Base-by-base conservation (phyloP, 805 yeast species). In the Phaffomyces antillensis region DNA sequence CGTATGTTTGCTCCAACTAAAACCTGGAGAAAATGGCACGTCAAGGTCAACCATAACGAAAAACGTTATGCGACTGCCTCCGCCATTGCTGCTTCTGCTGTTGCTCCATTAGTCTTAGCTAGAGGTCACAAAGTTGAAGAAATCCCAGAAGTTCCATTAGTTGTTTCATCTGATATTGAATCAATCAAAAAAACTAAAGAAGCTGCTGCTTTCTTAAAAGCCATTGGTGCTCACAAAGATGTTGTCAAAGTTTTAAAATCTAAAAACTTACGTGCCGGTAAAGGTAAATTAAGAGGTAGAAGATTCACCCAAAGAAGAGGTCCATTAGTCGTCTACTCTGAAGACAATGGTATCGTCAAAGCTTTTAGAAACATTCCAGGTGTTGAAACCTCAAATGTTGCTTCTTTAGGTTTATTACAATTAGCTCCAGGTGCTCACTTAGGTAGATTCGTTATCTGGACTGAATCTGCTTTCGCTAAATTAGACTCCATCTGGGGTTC, bases 1-100 rank as follows among this genome's bases (percentile, higher is more conserved):
- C 96, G 99, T 79, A 93, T 93, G 98, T 93, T 93, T 71, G 97
- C 99, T 76, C 99, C 99, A 75, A 93, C 99, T 76, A 93, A 93
- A 84, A 90, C 96, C 76, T 93, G 99, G 99, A 89, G 99, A 86
- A 91, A 83, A 80, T 93, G 99, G 99, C 95, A 93, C 89, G 95
- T 93, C 69, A 93, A 90, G 85, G 96, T 93, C 70, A 93, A 93
- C 96, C 96, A 89, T 77, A 91, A 91, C 88, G 96, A 93, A 81
- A 91, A 91, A 85, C 90, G 98, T 78, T 93, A 90, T 77, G 99
- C 99, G 61, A 91, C 98, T 64, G 98, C 97, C 68, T 91, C 99
- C 62, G 99, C 98, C 67, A 87, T 93, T 68, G 98, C 99, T 71
- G 99, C 99, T 62, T 80, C 98, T 58, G 95, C 95, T 68, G 96